Base-by-base conservation (phyloP, 2,329 filamentous ascomycete genomes). In the Saccharata proteae region DNA sequence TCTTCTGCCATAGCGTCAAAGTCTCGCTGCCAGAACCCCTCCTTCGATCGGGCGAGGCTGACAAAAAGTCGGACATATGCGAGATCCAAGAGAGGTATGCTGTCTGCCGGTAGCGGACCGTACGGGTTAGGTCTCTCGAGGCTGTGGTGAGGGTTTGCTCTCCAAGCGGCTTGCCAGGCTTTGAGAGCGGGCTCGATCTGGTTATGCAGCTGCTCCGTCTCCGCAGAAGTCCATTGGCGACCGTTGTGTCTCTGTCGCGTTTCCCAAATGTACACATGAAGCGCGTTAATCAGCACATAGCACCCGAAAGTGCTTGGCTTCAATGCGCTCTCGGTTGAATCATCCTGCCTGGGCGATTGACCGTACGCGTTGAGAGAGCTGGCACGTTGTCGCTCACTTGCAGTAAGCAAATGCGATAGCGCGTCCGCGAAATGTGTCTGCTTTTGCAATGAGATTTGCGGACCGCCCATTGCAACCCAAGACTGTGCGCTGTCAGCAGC, bases 221-320 rank as follows among this genome's bases (percentile, higher is more conserved):
- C 88, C 41, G 88, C 79, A 19, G 78, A 74, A 2, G 85, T 93
- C 88, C 88, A 94, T 29, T 84, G 67, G 39, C 84, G 78, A 44
- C 81, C 85, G 44, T 86, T 78, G 44, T 94, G 86, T 31, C 85
- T 69, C 55, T 93, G 86, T 15, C 88, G 71, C 0, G 86, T 94
- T 57, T 96, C 88, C 90, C 90, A 96, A 26, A 96, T 94, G 55
- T 93, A 94, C 45, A 94, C 94, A 59, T 96, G 90, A 15, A 96
- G 65, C 3, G 90, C 86, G 49, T 93, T 88, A 51, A 96, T 94
- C 40, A 98, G 61, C 5, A 94, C 71, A 17, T 94, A 65, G 51
- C 85, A 93, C 6, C 88, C 90, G 52, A 93, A 93, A 0, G 85
- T 86, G 57, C 88, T 94, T 0, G 85, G 84, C 42, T 72, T 74